A percentile compares a stretch with the other conserved stretches of the same genome.
phyloP scores from a whole-genome alignment of 176 grass and related monocot genomes.

The Aegilops speltoides region DNA sequence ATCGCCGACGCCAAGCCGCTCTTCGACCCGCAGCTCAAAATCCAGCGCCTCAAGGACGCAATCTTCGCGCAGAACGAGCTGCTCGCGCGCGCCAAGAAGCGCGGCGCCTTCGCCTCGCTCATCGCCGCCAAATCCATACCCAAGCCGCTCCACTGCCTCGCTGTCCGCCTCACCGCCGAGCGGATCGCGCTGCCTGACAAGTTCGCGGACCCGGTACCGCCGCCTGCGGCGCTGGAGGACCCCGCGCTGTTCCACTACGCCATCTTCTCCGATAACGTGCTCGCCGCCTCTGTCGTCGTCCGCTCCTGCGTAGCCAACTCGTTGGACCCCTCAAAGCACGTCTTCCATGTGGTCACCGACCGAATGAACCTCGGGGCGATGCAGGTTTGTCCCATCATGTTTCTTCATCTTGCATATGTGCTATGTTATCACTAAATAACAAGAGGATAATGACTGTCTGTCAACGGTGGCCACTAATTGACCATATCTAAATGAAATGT shows the following conservation, averaged over 20 bases:
- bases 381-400: conserved; percentile 58
- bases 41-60: conserved; percentile 94
- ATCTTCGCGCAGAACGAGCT: conserved; percentile 94
- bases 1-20: conserved; percentile 79
- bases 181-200: conserved; percentile 62
- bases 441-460: not conserved
- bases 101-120: conserved; percentile 87
- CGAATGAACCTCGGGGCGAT: conserved; percentile 99
- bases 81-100: conserved; percentile 86
- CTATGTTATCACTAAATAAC: not conserved
- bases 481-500: not conserved
- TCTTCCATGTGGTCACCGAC: conserved; percentile 96
- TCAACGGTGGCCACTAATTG: not conserved
- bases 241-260: conserved; percentile 91
- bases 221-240: conserved; percentile 61
- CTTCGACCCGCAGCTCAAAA: conserved; percentile 99
- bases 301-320: conserved; percentile 86
- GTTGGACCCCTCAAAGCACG: conserved; percentile 67
- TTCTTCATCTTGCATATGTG: not conserved
- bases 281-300: conserved; percentile 91
- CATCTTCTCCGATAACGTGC: conserved; percentile 99
- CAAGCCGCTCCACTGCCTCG: conserved; percentile 93
- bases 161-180: conserved; percentile 91
- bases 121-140: conserved; percentile 99
- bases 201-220: conserved; percentile 57